phyloP scores from a whole-genome alignment of 768 basidiomycete genomes.

The Lactarius sanguifluus region DNA sequence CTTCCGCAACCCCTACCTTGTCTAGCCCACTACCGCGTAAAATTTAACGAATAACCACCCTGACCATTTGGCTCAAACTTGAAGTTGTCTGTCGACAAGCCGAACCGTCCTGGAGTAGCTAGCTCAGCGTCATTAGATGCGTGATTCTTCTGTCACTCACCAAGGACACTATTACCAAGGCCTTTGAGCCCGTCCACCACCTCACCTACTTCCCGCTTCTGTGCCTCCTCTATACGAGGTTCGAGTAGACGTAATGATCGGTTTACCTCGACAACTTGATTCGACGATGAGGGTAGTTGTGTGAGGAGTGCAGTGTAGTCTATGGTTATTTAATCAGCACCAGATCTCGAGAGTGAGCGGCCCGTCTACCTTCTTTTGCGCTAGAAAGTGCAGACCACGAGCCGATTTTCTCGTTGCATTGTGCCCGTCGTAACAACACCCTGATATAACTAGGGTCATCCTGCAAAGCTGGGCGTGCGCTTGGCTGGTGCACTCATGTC shows the following conservation, averaged over 20 bases:
- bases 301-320: constrained; percentile 77
- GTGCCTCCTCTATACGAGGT: constrained; percentile 68
- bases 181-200: constrained; percentile 93
- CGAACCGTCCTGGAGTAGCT: constrained; percentile 71
- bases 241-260: constrained; percentile 56
- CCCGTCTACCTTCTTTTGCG: constrained; percentile 76
- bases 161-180: constrained; percentile 86
- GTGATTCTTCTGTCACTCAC: constrained; percentile 41
- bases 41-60: constrained; percentile 95
- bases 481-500: constrained; percentile 10
- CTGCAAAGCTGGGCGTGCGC: constrained; percentile 57
- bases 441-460: constrained; percentile 87
- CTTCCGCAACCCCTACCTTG: constrained; percentile 38
- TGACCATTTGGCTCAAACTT: constrained; percentile 92
- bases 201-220: constrained; percentile 85
- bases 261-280: constrained; percentile 49
- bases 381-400: constrained; percentile 82
- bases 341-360: constrained; percentile 9
- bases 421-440: constrained; percentile 85
- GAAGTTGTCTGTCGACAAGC: constrained; percentile 94
- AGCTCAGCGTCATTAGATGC: background rate
- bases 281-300: constrained; percentile 56
- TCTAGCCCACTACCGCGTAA: constrained; percentile 49
- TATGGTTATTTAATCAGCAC: constrained; percentile 35
- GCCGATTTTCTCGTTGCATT: constrained; percentile 74